Base-by-base conservation (phyloP, 768 basidiomycete species). In the Cystobasidium onofrii region DNA sequence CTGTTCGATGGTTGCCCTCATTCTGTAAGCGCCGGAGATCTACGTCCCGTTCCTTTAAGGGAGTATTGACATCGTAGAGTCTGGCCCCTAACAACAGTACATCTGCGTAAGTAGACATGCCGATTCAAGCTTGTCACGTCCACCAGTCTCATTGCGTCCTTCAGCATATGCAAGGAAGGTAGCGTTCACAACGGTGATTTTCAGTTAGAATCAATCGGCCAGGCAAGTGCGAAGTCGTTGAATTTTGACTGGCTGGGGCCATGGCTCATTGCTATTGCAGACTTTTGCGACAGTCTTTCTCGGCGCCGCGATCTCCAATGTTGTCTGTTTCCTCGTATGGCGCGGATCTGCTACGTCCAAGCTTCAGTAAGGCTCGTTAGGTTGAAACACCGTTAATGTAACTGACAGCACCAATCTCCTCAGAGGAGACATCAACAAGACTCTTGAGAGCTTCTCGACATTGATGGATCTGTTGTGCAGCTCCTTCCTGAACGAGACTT, bases 381-480 rank as follows among this genome's bases (percentile, higher is more conserved):
- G 36, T n/a, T 46, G 31, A 52, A 18, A 12, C 13, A 29, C 17
- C 25, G 52, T n/a, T 12, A 23, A 39, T 33, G 34, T 15, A 33
- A 36, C 34, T 70, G 43, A 73, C 9, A 18, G 7, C 13, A 29
- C 27, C 3, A n/a, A 23, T 25, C 33, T 60, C 13, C 20, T 29
- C 64, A 81, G 81, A 79, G 84, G 81, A 20, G 89, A 90, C 81
- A 73, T 79, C 65, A 77, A 78, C 74, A 93, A 96, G 87, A 86
- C 85, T 29, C 88, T 88, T 79, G 90, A 90, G 0, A 94, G 92
- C 0, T 98, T 93, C 79, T 86, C 89, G 0, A 97, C 92, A 0
- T 85, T 99, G 9, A 83, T 98, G 1, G 84, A 85, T 0, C 87
- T 91, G 82, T 83, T 96, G 60, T 91, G 92, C 0, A 85, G 86